Percentiles rank a stretch among this genome's conserved stretches.
phyloP scores from a whole-genome alignment of 139 green algal genomes.

The Volvox africanus region DNA sequence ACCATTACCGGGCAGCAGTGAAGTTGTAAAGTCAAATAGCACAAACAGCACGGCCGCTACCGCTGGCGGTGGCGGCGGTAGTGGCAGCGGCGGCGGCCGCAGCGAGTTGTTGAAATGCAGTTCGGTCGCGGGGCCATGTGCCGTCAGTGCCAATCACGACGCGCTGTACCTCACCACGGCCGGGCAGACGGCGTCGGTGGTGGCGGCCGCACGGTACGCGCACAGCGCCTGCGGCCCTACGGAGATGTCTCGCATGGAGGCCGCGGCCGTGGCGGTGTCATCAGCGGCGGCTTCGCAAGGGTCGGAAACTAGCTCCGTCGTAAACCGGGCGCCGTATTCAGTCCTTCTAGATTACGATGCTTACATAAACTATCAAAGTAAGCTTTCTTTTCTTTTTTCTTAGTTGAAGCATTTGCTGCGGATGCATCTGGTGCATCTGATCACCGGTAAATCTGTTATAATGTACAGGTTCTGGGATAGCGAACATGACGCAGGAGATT shows the following conservation, averaged over 20 bases:
- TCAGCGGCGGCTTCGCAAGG: not conserved
- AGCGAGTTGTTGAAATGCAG: not conserved
- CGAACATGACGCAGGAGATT: not conserved
- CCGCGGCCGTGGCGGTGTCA: not conserved
- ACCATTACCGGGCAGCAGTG: conserved; percentile 2
- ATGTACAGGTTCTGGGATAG: not conserved
- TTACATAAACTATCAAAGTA: not conserved
- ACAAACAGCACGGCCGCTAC: not conserved
- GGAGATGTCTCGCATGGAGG: not conserved
- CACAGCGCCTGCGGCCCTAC: not conserved
- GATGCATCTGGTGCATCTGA: not conserved
- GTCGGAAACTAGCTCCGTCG: not conserved
- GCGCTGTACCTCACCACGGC: not conserved
- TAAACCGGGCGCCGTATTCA: conserved; percentile 33
- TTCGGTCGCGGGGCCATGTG: not conserved
- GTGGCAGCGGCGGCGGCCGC: not conserved
- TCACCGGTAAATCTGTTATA: too few species aligned
- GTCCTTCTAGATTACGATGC: not conserved
- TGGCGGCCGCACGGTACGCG: not conserved
- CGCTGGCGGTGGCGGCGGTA: too few species aligned
- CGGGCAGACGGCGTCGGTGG: not conserved
- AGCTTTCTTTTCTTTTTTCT: not conserved
- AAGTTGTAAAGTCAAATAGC: not conserved
- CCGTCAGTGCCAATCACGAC: conserved; percentile 22
- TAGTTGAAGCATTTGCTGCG: too few species aligned